These are phyloP conservation scores for Tricholomella constricta DNA, from an alignment of 768 basidiomycete species.

Conservation along the genomic window DNA sequence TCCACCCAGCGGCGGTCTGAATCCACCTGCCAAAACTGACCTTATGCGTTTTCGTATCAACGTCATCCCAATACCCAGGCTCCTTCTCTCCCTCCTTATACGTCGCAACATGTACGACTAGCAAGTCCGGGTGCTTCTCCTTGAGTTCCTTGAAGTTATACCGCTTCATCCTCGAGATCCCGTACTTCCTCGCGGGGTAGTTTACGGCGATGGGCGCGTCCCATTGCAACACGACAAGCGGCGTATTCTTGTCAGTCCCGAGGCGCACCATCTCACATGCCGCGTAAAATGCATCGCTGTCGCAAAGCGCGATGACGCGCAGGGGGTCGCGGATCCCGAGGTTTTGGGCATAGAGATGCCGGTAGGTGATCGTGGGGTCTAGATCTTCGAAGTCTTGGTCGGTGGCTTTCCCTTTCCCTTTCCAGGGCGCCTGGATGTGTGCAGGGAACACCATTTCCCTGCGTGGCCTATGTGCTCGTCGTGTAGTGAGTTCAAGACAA, in stretches of 20 bases:
- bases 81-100: conserved; percentile 86
- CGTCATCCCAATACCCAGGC: conserved; percentile 90
- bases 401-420: conserved; percentile 56
- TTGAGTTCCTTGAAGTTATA: conserved; percentile 66
- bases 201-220: conserved; percentile 90
- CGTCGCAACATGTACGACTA: conserved; percentile 92
- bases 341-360: conserved; percentile 69
- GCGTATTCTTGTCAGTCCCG: conserved; percentile 55
- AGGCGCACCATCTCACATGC: conserved; percentile 87
- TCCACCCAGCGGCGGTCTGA: neutral
- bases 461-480: neutral
- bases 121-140: conserved; percentile 82
- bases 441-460: conserved; percentile 2
- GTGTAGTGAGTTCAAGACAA: neutral
- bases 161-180: conserved; percentile 91
- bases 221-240: conserved; percentile 89
- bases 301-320: conserved; percentile 86
- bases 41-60: conserved; percentile 91
- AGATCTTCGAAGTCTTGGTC: conserved; percentile 60
- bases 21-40: conserved; percentile 37
- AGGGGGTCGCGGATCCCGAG: conserved; percentile 75
- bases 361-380: conserved; percentile 72
- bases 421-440: conserved; percentile 34
- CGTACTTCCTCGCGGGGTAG: conserved; percentile 90
- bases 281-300: conserved; percentile 85